Conservation (phyloP, 495 filamentous ascomycete species). For the Xylona heveae region DNA sequence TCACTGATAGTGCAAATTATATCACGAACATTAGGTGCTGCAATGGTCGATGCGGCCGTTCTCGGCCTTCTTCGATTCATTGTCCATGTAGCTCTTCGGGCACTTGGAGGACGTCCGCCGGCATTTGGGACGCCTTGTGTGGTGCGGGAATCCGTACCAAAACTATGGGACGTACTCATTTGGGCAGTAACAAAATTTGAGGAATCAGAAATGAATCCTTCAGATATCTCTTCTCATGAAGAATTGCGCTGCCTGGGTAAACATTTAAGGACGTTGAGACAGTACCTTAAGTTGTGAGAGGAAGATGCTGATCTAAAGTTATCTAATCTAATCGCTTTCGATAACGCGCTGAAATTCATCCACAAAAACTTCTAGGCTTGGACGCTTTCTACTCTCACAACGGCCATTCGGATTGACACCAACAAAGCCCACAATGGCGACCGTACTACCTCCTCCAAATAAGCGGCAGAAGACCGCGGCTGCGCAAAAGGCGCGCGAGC, state of each 20-base stretch:
- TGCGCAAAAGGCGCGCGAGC: slow-evolving; percentile 45
- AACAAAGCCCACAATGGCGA: slow-evolving; percentile 43
- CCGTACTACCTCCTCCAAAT: slow-evolving; percentile 67
- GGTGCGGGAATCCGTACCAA: no score
- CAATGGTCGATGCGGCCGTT: slow-evolving; percentile 39
- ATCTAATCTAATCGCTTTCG: no score
- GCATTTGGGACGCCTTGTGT: no score
- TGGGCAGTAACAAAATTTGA: neutral
- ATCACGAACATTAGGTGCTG: slow-evolving; percentile 35
- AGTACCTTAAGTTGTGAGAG: no score
- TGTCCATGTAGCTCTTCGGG: slow-evolving; percentile 25
- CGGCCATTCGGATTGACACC: neutral
- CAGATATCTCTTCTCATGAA: no score
- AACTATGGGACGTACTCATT: neutral
- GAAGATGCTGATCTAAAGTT: no score
- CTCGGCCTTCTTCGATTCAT: slow-evolving; percentile 33
- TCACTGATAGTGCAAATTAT: slow-evolving; percentile 86
- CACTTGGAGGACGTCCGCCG: slow-evolving; percentile 12
- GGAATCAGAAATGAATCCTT: no score
- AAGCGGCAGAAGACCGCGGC: slow-evolving; percentile 70
- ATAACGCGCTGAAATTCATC: no score
- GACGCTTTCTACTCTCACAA: neutral
- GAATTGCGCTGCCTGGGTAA: no score
- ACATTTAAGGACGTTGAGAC: no score
- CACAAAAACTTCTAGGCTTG: neutral